Evolutionary conservation across 78 protist genomes (phyloP), one percentile per base, ranked within the genome.

Genomic region (Dictyostelium firmibasis): DNA sequence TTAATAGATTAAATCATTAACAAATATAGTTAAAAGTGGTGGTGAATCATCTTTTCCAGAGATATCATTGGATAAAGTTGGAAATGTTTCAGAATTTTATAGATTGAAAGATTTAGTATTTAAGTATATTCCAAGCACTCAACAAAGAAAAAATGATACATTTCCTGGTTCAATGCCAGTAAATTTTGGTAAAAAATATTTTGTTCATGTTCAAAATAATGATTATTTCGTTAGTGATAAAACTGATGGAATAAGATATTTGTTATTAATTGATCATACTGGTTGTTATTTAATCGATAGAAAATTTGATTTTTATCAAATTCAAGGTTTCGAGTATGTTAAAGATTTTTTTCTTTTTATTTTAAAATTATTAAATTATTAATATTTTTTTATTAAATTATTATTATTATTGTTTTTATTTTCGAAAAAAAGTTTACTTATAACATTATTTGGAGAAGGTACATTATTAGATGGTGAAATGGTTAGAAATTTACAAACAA

Each of bases 121-220:
- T 25, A 29, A 35, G 20, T 88, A 67, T 81, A 62, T 88, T 35
- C 94, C 94, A 20, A 41, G 23, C 4, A 8, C 74, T 6, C 29
- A 67, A 27, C 25, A 10, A 18, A 67, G 53, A 11, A 87, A 43
- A 64, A 29, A 20, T 6, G 86, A 81, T 8, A 81, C 67, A 18
- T 92, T 92, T 38, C 96, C 96, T 25, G 96, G 96, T 23, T 33
- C 87, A 27, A 92, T 92, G 96, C 96, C 96, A 6, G 72, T 92
- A 7, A 92, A 92, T 85, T 92, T 92, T 50, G 82, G 96, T 67
- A 81, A 86, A 36, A 92, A 86, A 23, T 20, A 79, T 41, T 81
- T 92, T 72, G 5, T 6, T 9, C 25, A 84, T 31, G 83, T 92
- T 2, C 96, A 92, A 77, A 10, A 47, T 27, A 85, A 92, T 38